Evolutionary conservation across 179 eudicot genomes (phyloP).

Genomic region (Silene coronaria): DNA sequence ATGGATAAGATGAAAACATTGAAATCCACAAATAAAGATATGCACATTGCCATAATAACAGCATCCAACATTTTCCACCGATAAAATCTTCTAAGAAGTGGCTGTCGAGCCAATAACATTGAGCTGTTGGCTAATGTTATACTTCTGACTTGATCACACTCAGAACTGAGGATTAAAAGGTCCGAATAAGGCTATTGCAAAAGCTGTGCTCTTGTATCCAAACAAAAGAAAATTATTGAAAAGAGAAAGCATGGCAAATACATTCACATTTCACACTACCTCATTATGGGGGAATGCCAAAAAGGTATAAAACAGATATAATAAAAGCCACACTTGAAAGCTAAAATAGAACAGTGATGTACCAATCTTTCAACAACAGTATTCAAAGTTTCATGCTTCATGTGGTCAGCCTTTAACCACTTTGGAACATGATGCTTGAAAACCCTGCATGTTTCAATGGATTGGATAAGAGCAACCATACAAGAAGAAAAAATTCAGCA

Average conservation of each 20-base stretch:
- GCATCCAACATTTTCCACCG: background rate
- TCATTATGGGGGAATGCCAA: background rate
- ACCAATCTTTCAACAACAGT: conserved; percentile 60
- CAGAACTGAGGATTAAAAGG: conserved; percentile 1
- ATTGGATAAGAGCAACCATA: background rate
- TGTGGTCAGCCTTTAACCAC: conserved; percentile 53
- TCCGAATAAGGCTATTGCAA: background rate
- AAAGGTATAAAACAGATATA: background rate
- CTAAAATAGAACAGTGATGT: conserved; percentile 4
- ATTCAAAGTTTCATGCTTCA: conserved; percentile 41
- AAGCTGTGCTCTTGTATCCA: background rate
- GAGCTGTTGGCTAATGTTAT: background rate
- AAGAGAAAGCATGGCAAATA: background rate
- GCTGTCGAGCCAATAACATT: background rate
- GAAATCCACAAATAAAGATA: background rate
- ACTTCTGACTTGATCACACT: background rate
- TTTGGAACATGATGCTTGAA: conserved; percentile 66
- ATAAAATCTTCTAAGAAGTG: background rate
- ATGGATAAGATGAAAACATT: background rate
- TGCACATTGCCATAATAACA: background rate
- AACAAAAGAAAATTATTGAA: background rate
- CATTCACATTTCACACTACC: background rate
- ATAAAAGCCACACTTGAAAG: background rate
- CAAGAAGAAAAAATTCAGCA: background rate
- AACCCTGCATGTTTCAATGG: conserved; percentile 50